Evolutionary conservation across 2,329 filamentous ascomycete species (phyloP).

Genomic region (Moelleriella libera): DNA sequence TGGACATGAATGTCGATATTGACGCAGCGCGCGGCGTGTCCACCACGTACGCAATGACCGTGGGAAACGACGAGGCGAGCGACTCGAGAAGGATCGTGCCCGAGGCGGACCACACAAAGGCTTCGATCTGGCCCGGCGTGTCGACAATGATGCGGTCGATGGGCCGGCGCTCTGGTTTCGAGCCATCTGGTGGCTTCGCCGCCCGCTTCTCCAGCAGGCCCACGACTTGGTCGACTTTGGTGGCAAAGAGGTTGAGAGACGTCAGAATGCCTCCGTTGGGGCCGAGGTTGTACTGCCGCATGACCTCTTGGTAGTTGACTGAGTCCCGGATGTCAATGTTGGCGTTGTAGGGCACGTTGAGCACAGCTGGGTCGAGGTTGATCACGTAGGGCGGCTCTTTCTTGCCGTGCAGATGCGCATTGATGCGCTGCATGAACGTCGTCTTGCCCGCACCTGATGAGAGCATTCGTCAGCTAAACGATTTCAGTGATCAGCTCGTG

Average conservation of each 20-base stretch:
- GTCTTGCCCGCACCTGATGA: slow-evolving; percentile 78
- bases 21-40: slow-evolving; percentile 89
- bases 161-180: slow-evolving; percentile 43
- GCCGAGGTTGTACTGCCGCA: slow-evolving; percentile 97
- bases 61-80: slow-evolving; percentile 86
- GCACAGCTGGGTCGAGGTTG: slow-evolving; percentile 91
- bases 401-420: slow-evolving; percentile 75
- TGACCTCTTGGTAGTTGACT: slow-evolving; percentile 98
- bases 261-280: slow-evolving; percentile 96
- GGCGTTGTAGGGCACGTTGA: slow-evolving; percentile 83
- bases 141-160: slow-evolving; percentile 84
- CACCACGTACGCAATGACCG: slow-evolving; percentile 93
- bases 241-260: slow-evolving; percentile 89
- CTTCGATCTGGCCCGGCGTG: slow-evolving; percentile 95
- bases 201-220: slow-evolving; percentile 80
- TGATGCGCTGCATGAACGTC: slow-evolving; percentile 99
- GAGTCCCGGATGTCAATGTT: slow-evolving; percentile 99
- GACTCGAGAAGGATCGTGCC: slow-evolving; percentile 89
- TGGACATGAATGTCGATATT: slow-evolving; percentile 97
- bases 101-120: slow-evolving; percentile 95
- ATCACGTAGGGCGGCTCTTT: slow-evolving; percentile 82
- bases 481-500: neutral
- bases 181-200: slow-evolving; percentile 35
- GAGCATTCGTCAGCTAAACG: neutral
- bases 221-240: slow-evolving; percentile 94